Base-by-base conservation (phyloP, 2,329 filamentous ascomycete species). In the Botrytis elliptica region DNA sequence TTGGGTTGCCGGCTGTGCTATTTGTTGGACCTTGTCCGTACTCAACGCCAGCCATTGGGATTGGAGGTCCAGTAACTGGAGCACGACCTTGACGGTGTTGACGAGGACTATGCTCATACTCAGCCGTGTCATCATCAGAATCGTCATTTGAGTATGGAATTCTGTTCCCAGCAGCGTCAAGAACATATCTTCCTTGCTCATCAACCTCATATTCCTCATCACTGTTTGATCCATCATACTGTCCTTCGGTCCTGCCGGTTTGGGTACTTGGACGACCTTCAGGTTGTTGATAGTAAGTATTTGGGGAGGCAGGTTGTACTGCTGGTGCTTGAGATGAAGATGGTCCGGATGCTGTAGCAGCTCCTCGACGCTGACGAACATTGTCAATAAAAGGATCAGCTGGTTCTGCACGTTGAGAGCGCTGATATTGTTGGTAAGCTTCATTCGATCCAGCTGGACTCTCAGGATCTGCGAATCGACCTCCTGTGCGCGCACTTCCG, bases 181-280 rank as follows among this genome's bases (percentile, higher is more conserved):
- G 86, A 73, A 89, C 85, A 77, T 90, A 89, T 77, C 88, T 86
- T 75, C 89, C 90, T 72, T 88, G 83, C 46, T 85, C 84, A 80
- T 92, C 89, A 77, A 89, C 87, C 75, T 88, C 86, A 82, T 92
- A 94, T 82, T 94, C 92, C 81, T 92, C 92, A 83, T 91, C 89
- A 81, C 87, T 89, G 79, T 90, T 91, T 75, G 86, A 87, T 73
- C 73, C 81, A 33, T 82, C 84, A 69, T 73, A 82, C 82, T 73
- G 81, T 36, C 82, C 84, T 33, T 85, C 72, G 42, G 72, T 36
- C 42, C 52, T 68, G 33, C 72, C 52, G 59, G 74, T 40, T 22
- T 70, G 59, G 2, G 71, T 75, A 59, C 68, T 63, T 49, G 76
- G 77, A 68, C 76, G 76, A 69, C 77, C 80, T 72, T 83, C 82